Percentiles rank a stretch among this genome's conserved stretches.
Conservation (phyloP, 2,329 filamentous ascomycete species). For the Cercospora zeae-maydis region DNA sequence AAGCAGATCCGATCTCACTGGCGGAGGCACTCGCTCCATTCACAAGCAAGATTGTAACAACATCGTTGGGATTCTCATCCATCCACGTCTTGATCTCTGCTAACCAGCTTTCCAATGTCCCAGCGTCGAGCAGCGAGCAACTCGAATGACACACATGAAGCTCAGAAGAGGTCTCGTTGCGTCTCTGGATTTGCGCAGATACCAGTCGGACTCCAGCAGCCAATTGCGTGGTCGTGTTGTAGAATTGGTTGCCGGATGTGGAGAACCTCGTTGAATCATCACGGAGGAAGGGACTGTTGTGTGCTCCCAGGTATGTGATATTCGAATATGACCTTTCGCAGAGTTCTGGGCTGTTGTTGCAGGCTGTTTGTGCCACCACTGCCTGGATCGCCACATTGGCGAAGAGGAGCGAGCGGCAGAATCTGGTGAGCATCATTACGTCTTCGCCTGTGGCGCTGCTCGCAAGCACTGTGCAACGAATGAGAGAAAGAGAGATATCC, state of each 20-base stretch:
- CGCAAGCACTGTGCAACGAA: not conserved
- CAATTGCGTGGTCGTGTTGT: slow-evolving; percentile 57
- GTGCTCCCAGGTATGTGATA: slow-evolving; percentile 60
- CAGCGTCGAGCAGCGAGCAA: slow-evolving; percentile 53
- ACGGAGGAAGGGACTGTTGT: slow-evolving; percentile 58
- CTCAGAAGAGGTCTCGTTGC: slow-evolving; percentile 37
- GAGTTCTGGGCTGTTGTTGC: slow-evolving; percentile 57
- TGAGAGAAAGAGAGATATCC: not conserved
- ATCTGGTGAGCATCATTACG: slow-evolving; percentile 14
- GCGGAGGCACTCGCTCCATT: slow-evolving; percentile 61
- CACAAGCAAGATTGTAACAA: slow-evolving; percentile 79
- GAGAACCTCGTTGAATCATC: slow-evolving; percentile 21
- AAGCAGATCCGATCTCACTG: slow-evolving; percentile 43
- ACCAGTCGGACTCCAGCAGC: slow-evolving; percentile 61
- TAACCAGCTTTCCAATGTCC: slow-evolving; percentile 56
- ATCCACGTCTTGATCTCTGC: slow-evolving; percentile 58
- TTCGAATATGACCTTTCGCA: slow-evolving; percentile 58
- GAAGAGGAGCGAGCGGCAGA: slow-evolving; percentile 5
- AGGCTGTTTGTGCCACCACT: slow-evolving; percentile 34
- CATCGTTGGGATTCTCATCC: slow-evolving; percentile 69
- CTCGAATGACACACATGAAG: slow-evolving; percentile 64
- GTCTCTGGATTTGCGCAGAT: slow-evolving; percentile 59
- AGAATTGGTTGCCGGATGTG: slow-evolving; percentile 55
- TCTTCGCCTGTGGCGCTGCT: not conserved
- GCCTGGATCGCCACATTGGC: slow-evolving; percentile 9